These are phyloP conservation scores for Salix udensis DNA, from an alignment of 345 rosid species.

Conservation along the genomic window DNA sequence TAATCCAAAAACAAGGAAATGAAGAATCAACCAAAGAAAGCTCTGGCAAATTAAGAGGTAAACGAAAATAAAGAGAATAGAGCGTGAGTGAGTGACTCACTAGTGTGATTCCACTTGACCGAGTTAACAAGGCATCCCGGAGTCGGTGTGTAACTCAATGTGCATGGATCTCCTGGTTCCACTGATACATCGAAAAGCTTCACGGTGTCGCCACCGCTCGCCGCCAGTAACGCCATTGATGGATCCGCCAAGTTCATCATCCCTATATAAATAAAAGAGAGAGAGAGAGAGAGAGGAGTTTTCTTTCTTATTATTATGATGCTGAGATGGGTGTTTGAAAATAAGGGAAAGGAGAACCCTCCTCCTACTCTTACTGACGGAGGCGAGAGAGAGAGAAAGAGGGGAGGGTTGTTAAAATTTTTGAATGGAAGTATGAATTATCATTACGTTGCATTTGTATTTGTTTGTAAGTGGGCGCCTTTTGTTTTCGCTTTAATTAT, in stretches of 20 bases:
- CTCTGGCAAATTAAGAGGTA: background rate
- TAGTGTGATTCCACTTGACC: constrained; percentile 94
- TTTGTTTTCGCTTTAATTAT: background rate
- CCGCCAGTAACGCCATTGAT: constrained; percentile 62
- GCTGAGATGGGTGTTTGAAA: background rate
- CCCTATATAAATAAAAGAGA: background rate
- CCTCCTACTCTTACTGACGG: constrained; percentile 8
- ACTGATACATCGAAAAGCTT: constrained; percentile 76
- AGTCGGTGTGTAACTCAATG: constrained; percentile 70
- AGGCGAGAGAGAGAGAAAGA: background rate
- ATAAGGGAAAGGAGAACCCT: background rate
- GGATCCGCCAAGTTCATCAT: constrained; percentile 62
- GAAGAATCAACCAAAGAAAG: background rate
- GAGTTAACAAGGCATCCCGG: constrained; percentile 70
- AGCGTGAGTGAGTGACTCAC: constrained; percentile 35
- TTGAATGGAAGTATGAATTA: constrained; percentile 12
- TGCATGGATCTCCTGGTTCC: constrained; percentile 77
- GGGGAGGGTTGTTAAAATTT: background rate
- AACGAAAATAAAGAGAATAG: constrained; percentile 1
- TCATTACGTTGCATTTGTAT: too few species aligned
- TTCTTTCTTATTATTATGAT: background rate
- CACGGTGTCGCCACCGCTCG: constrained; percentile 83
- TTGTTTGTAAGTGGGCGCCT: constrained; percentile 21
- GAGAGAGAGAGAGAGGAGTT: background rate
- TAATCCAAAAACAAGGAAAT: background rate